These are phyloP conservation scores for Diospyros kaki DNA, from an alignment of 148 eudicot species.

Conservation along the genomic window DNA sequence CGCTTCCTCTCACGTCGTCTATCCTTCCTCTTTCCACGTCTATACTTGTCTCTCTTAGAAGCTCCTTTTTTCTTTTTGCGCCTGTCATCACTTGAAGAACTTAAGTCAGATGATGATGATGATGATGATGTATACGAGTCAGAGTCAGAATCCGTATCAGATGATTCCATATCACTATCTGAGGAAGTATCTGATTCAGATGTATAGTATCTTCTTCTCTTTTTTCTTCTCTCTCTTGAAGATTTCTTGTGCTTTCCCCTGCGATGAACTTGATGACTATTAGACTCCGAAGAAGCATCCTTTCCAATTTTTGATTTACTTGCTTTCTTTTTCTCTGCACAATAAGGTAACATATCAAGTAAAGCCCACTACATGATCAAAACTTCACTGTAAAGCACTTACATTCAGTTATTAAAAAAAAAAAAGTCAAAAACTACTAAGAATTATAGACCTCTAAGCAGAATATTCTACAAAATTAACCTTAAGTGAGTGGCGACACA, in stretches of 20 bases:
- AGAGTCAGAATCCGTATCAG: constrained; percentile 64
- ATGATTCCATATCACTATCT: constrained; percentile 60
- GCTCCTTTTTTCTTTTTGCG: constrained; percentile 73
- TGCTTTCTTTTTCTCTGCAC: constrained; percentile 60
- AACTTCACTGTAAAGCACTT: not conserved
- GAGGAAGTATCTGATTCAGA: constrained; percentile 79
- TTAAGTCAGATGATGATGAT: constrained; percentile 52
- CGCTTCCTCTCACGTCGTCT: constrained; percentile 56
- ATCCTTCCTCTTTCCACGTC: constrained; percentile 62
- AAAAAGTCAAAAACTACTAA: not conserved
- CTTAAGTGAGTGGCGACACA: not conserved
- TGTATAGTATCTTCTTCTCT: constrained; percentile 60
- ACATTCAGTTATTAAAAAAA: not conserved
- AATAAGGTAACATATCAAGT: constrained; percentile 1
- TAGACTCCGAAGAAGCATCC: constrained; percentile 36
- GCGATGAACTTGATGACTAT: constrained; percentile 36
- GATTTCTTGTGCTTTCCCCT: constrained; percentile 71
- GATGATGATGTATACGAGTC: constrained; percentile 55
- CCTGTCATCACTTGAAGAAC: constrained; percentile 84
- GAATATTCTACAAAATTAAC: not conserved
- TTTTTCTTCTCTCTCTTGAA: constrained; percentile 53
- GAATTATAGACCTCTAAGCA: not conserved
- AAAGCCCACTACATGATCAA: not conserved
- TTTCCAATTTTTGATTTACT: constrained; percentile 44
- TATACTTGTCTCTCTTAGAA: constrained; percentile 56